Evolutionary conservation across 106 monocot genomes (phyloP).

Genomic region (Dendrobium officinale): DNA sequence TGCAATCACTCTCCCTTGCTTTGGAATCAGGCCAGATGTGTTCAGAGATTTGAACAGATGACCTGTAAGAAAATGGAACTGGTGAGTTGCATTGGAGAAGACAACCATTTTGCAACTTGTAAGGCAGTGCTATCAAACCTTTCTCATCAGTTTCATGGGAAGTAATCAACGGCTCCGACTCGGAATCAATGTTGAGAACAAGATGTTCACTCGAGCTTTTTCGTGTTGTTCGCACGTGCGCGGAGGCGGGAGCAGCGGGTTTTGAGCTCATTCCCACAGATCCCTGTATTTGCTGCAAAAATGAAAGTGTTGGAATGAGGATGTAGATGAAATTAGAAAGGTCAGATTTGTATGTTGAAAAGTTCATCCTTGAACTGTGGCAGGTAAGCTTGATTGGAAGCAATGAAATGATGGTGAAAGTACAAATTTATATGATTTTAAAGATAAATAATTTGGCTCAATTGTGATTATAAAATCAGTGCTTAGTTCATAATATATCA

Average conservation of each 20-base stretch:
- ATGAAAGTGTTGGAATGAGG: neutral
- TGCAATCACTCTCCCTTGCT: slow-evolving; percentile 79
- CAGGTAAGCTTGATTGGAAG: too few species aligned
- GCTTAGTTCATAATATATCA: too few species aligned
- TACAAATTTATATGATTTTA: too few species aligned
- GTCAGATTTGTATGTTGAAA: too few species aligned
- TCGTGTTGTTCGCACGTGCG: slow-evolving; percentile 60
- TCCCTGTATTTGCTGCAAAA: slow-evolving; percentile 34
- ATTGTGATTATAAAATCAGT: too few species aligned
- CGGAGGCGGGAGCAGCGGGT: slow-evolving; percentile 39
- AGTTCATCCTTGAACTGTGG: too few species aligned
- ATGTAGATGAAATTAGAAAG: too few species aligned
- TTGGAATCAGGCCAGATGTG: slow-evolving; percentile 83
- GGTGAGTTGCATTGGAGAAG: neutral
- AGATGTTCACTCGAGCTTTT: slow-evolving; percentile 89
- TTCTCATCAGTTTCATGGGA: slow-evolving; percentile 72
- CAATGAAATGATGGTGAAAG: too few species aligned
- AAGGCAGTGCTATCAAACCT: slow-evolving; percentile 32
- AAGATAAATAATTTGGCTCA: too few species aligned
- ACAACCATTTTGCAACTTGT: neutral
- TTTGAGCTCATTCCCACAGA: slow-evolving; percentile 42
- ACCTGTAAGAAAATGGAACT: slow-evolving; percentile 34
- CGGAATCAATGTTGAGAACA: slow-evolving; percentile 57
- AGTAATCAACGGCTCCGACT: slow-evolving; percentile 48
- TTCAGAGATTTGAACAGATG: slow-evolving; percentile 91